These are phyloP conservation scores for Patellifolia procumbens DNA, from an alignment of 179 eudicot species.

Conservation along the genomic window DNA sequence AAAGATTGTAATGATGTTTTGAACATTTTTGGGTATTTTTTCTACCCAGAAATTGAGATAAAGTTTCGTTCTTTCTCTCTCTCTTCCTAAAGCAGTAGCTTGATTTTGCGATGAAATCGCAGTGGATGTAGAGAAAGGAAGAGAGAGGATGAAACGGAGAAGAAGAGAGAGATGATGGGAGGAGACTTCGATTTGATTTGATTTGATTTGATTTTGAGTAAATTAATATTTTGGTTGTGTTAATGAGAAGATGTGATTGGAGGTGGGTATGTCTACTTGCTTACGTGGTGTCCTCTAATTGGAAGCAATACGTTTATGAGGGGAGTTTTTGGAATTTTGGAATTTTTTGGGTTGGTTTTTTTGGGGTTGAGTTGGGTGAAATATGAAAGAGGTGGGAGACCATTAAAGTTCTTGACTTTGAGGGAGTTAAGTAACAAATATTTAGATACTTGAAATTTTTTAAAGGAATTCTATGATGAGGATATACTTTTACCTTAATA, in stretches of 20 bases:
- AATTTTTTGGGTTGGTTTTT: not conserved
- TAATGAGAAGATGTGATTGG: slow-evolving; percentile 23
- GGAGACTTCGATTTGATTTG: no score
- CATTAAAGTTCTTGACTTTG: not conserved
- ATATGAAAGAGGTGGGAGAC: not conserved
- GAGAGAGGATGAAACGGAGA: not conserved
- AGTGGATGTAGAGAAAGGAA: slow-evolving; percentile 22
- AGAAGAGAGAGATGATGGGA: not conserved
- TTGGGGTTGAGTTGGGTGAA: not conserved
- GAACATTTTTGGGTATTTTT: not conserved
- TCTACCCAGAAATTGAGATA: not conserved
- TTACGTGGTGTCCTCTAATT: slow-evolving; percentile 25
- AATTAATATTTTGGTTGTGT: no score
- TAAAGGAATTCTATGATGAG: no score
- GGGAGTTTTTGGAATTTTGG: not conserved
- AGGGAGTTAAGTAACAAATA: no score
- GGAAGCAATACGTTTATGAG: slow-evolving; percentile 23
- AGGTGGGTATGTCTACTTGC: not conserved
- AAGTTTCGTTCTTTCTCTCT: no score
- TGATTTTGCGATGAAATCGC: slow-evolving; percentile 22
- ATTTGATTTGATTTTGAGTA: no score
- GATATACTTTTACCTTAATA: no score
- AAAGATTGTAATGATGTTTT: slow-evolving; percentile 16
- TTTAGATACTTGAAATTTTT: no score
- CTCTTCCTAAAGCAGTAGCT: not conserved